phyloP scores from a whole-genome alignment of 768 basidiomycete species.

The Tulasnella sp. region DNA sequence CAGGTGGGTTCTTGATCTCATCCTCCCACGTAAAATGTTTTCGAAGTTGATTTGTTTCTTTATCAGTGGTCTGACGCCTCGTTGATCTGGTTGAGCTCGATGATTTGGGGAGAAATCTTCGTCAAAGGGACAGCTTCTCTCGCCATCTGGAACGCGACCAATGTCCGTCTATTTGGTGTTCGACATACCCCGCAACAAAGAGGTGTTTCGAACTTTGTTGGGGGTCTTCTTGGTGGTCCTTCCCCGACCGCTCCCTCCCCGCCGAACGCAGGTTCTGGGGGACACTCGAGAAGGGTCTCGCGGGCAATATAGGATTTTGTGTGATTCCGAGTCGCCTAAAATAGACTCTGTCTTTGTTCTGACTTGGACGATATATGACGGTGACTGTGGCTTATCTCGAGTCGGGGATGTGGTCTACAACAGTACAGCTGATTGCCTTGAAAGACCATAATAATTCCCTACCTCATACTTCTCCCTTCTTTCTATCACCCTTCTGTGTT shows the following conservation, averaged over 20 bases:
- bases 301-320: background rate
- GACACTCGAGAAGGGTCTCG: slow-evolving; percentile 11
- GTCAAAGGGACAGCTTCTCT: slow-evolving; percentile 85
- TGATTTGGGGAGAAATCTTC: slow-evolving; percentile 96
- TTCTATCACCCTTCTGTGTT: no score
- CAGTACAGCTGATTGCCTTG: no score
- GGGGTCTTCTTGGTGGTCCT: slow-evolving; percentile 62
- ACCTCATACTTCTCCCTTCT: no score
- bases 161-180: slow-evolving; percentile 86
- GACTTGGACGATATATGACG: no score
- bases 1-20: slow-evolving; percentile 53
- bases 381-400: no score
- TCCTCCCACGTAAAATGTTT: background rate
- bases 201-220: slow-evolving; percentile 78
- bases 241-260: background rate
- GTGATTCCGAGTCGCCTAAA: background rate
- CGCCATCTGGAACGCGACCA: slow-evolving; percentile 89
- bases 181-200: slow-evolving; percentile 76
- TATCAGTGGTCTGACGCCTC: slow-evolving; percentile 90
- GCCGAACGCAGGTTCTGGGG: background rate
- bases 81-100: slow-evolving; percentile 86
- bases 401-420: no score
- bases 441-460: no score
- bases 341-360: background rate
- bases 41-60: background rate